phyloP scores from a whole-genome alignment of 495 filamentous ascomycete genomes.

The Aspergillus indologenus region DNA sequence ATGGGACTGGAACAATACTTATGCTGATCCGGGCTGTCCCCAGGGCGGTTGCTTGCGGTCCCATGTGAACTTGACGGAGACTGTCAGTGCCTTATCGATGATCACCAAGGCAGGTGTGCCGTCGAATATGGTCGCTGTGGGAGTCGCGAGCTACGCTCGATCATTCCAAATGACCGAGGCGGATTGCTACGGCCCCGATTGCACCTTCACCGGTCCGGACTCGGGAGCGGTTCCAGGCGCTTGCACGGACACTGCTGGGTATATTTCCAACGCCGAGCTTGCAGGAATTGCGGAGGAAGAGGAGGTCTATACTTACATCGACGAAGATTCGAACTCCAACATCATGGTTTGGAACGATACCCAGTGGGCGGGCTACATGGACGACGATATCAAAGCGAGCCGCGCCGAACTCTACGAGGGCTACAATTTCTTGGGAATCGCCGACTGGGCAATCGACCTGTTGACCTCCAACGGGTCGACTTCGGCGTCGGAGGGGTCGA shows the following conservation, averaged over 20 bases:
- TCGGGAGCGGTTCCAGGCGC: too few species aligned
- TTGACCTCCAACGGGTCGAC: too few species aligned
- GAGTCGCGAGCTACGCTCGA: too few species aligned
- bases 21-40: constrained; percentile 28
- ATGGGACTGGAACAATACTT: constrained; percentile 29
- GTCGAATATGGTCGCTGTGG: too few species aligned
- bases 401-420: constrained; percentile 18
- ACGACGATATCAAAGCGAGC: constrained; percentile 18
- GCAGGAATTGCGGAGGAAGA: constrained; percentile 1
- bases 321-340: constrained; percentile 24
- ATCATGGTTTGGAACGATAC: constrained; percentile 35
- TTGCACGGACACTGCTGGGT: constrained; percentile 27
- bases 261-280: constrained; percentile 25
- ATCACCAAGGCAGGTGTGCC: constrained; percentile 57
- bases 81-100: constrained; percentile 35
- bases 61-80: constrained; percentile 46
- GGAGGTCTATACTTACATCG: constrained; percentile 9
- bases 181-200: too few species aligned
- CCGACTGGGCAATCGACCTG: constrained; percentile 42
- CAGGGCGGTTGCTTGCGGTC: constrained; percentile 36
- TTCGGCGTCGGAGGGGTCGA: too few species aligned
- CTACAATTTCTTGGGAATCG: constrained; percentile 29
- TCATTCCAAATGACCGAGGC: too few species aligned
- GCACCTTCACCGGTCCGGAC: too few species aligned
- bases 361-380: constrained; percentile 42